Evolutionary conservation across 176 grass and related monocot species (phyloP).

Genomic region (Oryza rufipogon): DNA sequence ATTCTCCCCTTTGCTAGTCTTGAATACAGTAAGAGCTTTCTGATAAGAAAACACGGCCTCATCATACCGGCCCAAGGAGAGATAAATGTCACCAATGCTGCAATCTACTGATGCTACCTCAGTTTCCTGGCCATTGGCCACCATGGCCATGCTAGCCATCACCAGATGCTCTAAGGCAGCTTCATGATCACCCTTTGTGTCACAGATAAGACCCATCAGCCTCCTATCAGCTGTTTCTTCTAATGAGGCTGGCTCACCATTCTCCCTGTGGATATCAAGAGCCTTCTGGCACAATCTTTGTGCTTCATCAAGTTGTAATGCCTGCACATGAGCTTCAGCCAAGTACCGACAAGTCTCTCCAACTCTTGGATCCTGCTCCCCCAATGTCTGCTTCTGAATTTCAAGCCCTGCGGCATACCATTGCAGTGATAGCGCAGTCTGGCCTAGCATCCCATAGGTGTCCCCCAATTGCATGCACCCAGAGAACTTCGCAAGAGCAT

Average conservation of each 20-base stretch:
- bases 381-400: slow-evolving; percentile 79
- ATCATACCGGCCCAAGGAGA: slow-evolving; percentile 83
- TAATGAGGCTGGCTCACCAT: slow-evolving; percentile 58
- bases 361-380: slow-evolving; percentile 82
- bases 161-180: slow-evolving; percentile 90
- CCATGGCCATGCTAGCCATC: slow-evolving; percentile 88
- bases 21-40: slow-evolving; percentile 91
- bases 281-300: slow-evolving; percentile 77
- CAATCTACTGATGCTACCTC: slow-evolving; percentile 93
- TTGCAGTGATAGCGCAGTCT: slow-evolving; percentile 70
- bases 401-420: slow-evolving; percentile 76
- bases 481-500: slow-evolving; percentile 93
- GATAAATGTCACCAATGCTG: slow-evolving; percentile 95
- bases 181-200: slow-evolving; percentile 88
- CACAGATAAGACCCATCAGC: slow-evolving; percentile 92
- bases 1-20: slow-evolving; percentile 94
- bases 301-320: slow-evolving; percentile 85
- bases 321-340: slow-evolving; percentile 94
- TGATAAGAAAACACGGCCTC: slow-evolving; percentile 90
- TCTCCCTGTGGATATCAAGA: slow-evolving; percentile 79
- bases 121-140: slow-evolving; percentile 84
- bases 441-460: slow-evolving; percentile 85
- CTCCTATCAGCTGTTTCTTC: slow-evolving; percentile 94
- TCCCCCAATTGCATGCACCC: slow-evolving; percentile 94
- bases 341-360: slow-evolving; percentile 91